These are phyloP conservation scores for Aaosphaeria pasadenensis DNA, from an alignment of 2,329 filamentous ascomycete genomes.

Conservation along the genomic window DNA sequence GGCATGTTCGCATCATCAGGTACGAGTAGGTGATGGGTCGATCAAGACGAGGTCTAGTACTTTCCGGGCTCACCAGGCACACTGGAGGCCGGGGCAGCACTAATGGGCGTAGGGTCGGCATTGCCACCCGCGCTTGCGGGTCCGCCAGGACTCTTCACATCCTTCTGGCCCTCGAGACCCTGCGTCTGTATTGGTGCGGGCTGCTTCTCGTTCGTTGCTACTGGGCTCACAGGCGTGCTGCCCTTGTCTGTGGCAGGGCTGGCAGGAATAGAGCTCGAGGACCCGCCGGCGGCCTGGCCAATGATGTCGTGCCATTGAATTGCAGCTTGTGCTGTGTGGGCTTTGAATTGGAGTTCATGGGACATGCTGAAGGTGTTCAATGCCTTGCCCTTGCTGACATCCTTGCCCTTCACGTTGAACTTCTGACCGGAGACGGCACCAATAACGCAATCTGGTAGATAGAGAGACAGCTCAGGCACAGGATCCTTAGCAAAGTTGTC, in stretches of 20 bases:
- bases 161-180: slow-evolving; percentile 20
- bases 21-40: too few relatives aligned
- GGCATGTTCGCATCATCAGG: too few relatives aligned
- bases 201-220: slow-evolving; percentile 4
- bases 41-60: slow-evolving; percentile 11
- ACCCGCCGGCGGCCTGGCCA: slow-evolving; percentile 54
- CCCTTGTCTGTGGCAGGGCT: slow-evolving; percentile 1
- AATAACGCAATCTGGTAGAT: slow-evolving; percentile 84
- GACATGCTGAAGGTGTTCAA: slow-evolving; percentile 76
- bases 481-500: slow-evolving; percentile 73
- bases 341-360: slow-evolving; percentile 84
- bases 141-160: background rate
- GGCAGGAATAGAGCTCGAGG: slow-evolving; percentile 41
- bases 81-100: slow-evolving; percentile 10
- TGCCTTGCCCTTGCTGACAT: slow-evolving; percentile 72
- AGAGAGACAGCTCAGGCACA: slow-evolving; percentile 81
- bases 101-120: slow-evolving; percentile 4
- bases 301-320: slow-evolving; percentile 82
- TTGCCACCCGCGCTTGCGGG: slow-evolving; percentile 1
- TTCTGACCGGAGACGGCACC: slow-evolving; percentile 72
- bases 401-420: slow-evolving; percentile 95
- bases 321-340: slow-evolving; percentile 75
- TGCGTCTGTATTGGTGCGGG: slow-evolving; percentile 34
- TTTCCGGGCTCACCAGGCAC: slow-evolving; percentile 25
- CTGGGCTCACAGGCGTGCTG: slow-evolving; percentile 12